A percentile compares a stretch with the other conserved stretches of the same genome.
Conservation (phyloP, 2,329 filamentous ascomycete species). For the Fusarium torulosum region DNA sequence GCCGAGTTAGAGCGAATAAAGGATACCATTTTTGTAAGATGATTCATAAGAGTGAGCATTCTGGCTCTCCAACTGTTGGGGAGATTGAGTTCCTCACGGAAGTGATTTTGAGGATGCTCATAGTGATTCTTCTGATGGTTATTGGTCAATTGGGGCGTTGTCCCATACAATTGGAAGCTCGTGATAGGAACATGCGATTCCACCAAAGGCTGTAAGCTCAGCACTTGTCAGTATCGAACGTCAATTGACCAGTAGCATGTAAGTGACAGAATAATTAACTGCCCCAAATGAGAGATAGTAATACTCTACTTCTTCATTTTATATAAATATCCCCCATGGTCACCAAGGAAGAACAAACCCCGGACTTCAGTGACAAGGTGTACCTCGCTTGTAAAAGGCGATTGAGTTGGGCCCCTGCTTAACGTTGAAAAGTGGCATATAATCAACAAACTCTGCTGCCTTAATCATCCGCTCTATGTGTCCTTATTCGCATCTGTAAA, state of each 20-base stretch:
- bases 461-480: neutral
- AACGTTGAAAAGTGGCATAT: neutral
- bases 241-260: neutral
- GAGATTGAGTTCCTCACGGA: neutral
- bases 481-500: neutral
- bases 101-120: neutral
- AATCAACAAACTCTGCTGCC: conserved; percentile 9
- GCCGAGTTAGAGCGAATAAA: conserved; percentile 29
- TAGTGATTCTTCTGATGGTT: neutral
- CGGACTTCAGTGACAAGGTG: conserved; percentile 9
- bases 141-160: conserved; percentile 15
- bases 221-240: neutral
- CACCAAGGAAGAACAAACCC: neutral
- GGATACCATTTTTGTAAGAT: conserved; percentile 12
- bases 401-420: conserved; percentile 23
- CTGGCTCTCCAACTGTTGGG: neutral
- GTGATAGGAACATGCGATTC: conserved; percentile 1
- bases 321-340: neutral
- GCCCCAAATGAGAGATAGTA: neutral
- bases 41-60: neutral
- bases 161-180: neutral
- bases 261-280: neutral
- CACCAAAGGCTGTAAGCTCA: neutral
- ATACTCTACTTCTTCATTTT: neutral
- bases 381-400: conserved; percentile 7